Evolutionary conservation across 768 basidiomycete species (phyloP).

Genomic region (Panus rudis): DNA sequence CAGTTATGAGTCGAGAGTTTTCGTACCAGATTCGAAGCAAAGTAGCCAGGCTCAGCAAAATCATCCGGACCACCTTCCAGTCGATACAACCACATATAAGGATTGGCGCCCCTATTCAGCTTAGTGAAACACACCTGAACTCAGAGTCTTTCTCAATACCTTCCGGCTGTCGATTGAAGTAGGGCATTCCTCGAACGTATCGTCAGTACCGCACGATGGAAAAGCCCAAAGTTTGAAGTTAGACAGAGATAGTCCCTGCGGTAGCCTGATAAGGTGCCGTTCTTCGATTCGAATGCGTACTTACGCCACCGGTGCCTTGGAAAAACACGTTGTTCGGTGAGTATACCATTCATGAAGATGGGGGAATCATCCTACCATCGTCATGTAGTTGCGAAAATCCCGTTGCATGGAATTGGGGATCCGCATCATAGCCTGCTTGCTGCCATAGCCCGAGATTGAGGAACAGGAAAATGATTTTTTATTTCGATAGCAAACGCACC

Average conservation of each 20-base stretch:
- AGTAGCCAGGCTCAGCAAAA: conserved; percentile 59
- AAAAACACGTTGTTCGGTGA: background rate
- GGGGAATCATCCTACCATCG: conserved; percentile 50
- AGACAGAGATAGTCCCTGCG: conserved; percentile 44
- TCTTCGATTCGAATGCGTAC: background rate
- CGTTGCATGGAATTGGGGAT: conserved; percentile 30
- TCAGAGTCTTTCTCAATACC: conserved; percentile 37
- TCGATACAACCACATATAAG: background rate
- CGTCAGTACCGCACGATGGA: conserved; percentile 30
- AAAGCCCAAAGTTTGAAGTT: conserved; percentile 60
- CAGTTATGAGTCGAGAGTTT: background rate
- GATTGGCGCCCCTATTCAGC: background rate
- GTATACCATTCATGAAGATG: conserved; percentile 55
- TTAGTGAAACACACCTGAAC: conserved; percentile 35
- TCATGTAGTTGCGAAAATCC: conserved; percentile 64
- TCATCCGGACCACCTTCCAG: conserved; percentile 50
- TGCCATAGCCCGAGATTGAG: conserved; percentile 6
- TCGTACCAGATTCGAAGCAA: conserved; percentile 48
- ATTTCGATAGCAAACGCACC: conserved; percentile 25
- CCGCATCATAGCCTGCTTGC: conserved; percentile 35
- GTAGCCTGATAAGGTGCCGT: background rate
- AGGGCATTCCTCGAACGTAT: conserved; percentile 42
- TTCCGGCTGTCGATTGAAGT: conserved; percentile 42
- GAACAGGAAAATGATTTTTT: background rate
- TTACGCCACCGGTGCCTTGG: conserved; percentile 10